These are phyloP conservation scores for Alternaria solani DNA, from an alignment of 2,329 filamentous ascomycete genomes.

Conservation along the genomic window DNA sequence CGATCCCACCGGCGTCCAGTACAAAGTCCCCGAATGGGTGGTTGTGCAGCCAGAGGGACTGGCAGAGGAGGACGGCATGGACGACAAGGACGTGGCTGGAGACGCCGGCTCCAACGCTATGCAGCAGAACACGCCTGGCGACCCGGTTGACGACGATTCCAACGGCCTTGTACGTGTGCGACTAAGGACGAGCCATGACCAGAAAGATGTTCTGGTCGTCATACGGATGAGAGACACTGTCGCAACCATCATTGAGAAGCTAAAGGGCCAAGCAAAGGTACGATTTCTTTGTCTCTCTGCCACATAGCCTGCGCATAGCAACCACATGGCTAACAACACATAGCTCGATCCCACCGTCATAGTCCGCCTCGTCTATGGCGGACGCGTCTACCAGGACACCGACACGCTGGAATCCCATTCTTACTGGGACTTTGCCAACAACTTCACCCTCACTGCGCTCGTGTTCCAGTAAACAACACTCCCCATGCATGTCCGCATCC, in stretches of 20 bases:
- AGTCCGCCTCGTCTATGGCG: constrained; percentile 80
- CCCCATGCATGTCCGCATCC: neutral
- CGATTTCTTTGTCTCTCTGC: constrained; percentile 8
- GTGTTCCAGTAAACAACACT: constrained; percentile 10
- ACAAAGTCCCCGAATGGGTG: constrained; percentile 57
- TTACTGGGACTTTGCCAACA: constrained; percentile 71
- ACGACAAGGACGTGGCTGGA: constrained; percentile 28
- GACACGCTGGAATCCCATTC: constrained; percentile 68
- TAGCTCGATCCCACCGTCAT: constrained; percentile 65
- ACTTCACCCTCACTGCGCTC: constrained; percentile 22
- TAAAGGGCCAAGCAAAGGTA: constrained; percentile 71
- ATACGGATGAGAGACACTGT: constrained; percentile 63
- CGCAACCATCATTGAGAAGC: constrained; percentile 66
- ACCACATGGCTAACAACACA: constrained; percentile 13
- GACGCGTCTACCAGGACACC: constrained; percentile 77
- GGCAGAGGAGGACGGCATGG: constrained; percentile 29
- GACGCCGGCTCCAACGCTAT: neutral
- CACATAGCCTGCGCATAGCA: neutral
- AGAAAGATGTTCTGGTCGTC: constrained; percentile 49
- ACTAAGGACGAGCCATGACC: constrained; percentile 50
- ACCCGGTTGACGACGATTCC: constrained; percentile 24
- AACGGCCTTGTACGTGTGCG: constrained; percentile 42
- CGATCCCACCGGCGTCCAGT: constrained; percentile 54
- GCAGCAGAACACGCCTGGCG: constrained; percentile 39
- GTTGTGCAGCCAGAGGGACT: constrained; percentile 55